Percentiles rank a stretch among this genome's conserved stretches.
These are phyloP conservation scores for Acorus calamus DNA, from an alignment of 106 monocot species.

Conservation along the genomic window DNA sequence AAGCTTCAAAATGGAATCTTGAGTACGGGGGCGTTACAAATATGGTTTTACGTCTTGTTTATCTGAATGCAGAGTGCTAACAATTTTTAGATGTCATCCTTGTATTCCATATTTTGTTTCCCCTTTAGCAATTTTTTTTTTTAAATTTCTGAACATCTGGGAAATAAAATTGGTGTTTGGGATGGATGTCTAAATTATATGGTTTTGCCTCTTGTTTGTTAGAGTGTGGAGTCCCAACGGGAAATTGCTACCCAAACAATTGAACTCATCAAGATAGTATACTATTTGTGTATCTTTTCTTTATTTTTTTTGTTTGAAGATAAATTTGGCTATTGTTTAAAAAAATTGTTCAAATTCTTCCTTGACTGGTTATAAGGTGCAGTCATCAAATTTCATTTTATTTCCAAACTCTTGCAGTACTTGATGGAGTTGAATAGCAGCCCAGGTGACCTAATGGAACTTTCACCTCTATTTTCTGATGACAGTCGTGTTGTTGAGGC, in stretches of 20 bases:
- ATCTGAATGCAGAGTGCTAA: too few species aligned
- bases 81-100: too few species aligned
- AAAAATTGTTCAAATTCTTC: neutral
- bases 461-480: slow-evolving; percentile 97
- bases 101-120: too few species aligned
- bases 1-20: too few species aligned
- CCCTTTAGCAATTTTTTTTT: too few species aligned
- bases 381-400: neutral
- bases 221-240: slow-evolving; percentile 99
- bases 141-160: too few species aligned
- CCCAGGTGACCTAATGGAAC: slow-evolving; percentile 97
- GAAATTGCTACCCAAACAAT: slow-evolving; percentile 97
- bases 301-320: neutral
- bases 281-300: neutral
- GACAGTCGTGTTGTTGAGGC: slow-evolving; percentile 99
- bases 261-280: slow-evolving; percentile 83
- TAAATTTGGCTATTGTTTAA: neutral
- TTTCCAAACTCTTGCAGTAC: slow-evolving; percentile 48
- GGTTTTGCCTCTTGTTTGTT: slow-evolving; percentile 22
- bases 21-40: too few species aligned
- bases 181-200: too few species aligned
- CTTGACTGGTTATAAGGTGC: neutral
- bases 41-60: too few species aligned
- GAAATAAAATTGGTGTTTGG: too few species aligned
- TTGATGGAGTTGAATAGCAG: slow-evolving; percentile 99